Evolutionary conservation across 371 early-diverging fungal genomes (phyloP), one percentile per base, ranked within the genome.

Genomic region (Rhizopus arrhizus): DNA sequence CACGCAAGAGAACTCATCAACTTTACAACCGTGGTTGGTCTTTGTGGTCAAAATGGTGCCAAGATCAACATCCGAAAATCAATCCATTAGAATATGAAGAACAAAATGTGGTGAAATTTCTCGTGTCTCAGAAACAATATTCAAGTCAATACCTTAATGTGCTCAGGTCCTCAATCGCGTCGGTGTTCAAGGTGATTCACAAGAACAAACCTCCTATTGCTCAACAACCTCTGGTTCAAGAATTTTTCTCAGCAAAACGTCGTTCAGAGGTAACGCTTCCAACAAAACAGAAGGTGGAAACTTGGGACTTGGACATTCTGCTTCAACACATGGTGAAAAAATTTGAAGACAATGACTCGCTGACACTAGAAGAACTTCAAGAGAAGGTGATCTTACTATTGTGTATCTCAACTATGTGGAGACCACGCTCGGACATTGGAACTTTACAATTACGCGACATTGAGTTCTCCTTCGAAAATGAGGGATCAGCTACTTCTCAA

Each of bases 381-480:
- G 10, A 28, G 7, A 58, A 58, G 10, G 32, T 34, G 11, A 11
- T 49, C n/a, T 3, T 29, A 2, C 34, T 51, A 3, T 15, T 50
- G 2, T 50, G 58, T 12, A 11, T 58, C 1, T 31, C n/a, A 5
- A 50, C 51, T 3, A 49, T 58, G 58, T 6, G 1, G n/a, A 5
- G 42, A 0, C 58, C 51, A 8, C 11, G 51, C 6, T 50, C 42
- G 11, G 58, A 58, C 31, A 36, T 58, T n/a, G 51, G 51, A 2
- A 8, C 8, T 13, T 35, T 48, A 0, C 10, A 42, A 28, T 7
- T 7, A 5, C 7, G 50, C 2, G 50, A 61, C 34, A 29, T 61
- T 28, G 4, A 42, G n/a, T n/a, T 16, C 6, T 43, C 2, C 13
- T 22, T 11, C 3, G 4, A n/a, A 4, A 46, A 3, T 13, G 45